Base-by-base conservation (phyloP, 768 basidiomycete species). In the Kwoniella newhampshirensis region DNA sequence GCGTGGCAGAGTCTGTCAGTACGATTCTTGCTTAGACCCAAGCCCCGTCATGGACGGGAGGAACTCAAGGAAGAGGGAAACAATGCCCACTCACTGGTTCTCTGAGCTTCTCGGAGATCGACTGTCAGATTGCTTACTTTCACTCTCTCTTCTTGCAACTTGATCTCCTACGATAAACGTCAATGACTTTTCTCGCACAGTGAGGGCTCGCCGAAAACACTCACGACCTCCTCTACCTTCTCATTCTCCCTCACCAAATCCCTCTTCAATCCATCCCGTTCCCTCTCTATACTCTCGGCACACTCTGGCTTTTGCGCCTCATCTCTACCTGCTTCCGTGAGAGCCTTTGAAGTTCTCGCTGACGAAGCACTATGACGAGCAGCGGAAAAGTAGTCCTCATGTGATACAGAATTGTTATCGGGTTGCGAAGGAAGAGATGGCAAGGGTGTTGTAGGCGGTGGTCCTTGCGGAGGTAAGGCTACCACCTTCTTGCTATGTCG, bases 161-260 rank as follows among this genome's bases (percentile, higher is more conserved):
- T 44, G 11, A 53, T 55, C 40, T 66, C 64, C 67, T 69, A 41
- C 20, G 20, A 18, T 25, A 17, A 37, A 3, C 17, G 40, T 28
- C 23, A 40, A 8, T 32, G 13, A 11, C 13, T 26, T 7, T 55
- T 41, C 13, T 13, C 23, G 8, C n/a, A 41, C 17, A 35, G 37
- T 35, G n/a, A 13, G 18, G 54, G 9, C 17, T 20, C 15, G 37
- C n/a, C 28, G 17, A 4, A 17, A 25, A 3, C 20, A 53, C 67
- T 59, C 51, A 68, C 67, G 5, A 82, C 85, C 63, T 85, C 82
- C 28, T 84, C 78, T 11, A 88, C 81, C 68, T 82, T 81, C 49
- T 39, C 46, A 26, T 54, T 57, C 21, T 66, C 60, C 35, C 40
- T 51, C 30, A 41, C 59, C 32, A 64, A 52, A 44, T 72, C 68